These are phyloP conservation scores for Ceratocystis cacaofunesta DNA, from an alignment of 2,329 filamentous ascomycete species.

Conservation along the genomic window DNA sequence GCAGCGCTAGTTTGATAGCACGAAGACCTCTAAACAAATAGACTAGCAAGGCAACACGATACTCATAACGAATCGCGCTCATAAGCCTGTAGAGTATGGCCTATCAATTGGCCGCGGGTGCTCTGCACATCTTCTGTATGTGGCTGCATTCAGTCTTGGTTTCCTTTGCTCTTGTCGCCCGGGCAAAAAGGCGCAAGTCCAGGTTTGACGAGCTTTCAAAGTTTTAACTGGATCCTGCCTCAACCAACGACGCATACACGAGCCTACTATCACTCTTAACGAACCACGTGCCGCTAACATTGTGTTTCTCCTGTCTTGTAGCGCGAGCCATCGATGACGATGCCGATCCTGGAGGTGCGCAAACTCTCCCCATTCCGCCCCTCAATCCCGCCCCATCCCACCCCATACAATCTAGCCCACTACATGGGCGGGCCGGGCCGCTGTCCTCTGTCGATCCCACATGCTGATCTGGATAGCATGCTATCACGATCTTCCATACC, in stretches of 20 bases:
- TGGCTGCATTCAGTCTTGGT: neutral
- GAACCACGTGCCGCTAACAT: conserved; percentile 10
- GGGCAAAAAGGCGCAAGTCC: neutral
- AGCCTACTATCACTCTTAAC: too few relatives aligned
- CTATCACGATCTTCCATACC: neutral
- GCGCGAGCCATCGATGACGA: conserved; percentile 18
- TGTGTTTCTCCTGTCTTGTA: conserved; percentile 4
- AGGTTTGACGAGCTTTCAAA: neutral
- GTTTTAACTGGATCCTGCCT: neutral
- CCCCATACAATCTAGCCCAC: neutral
- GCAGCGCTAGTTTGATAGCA: neutral
- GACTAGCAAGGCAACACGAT: neutral
- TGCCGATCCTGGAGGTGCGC: conserved; percentile 18
- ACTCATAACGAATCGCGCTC: neutral
- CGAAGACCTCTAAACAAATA: neutral
- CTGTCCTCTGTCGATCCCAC: neutral
- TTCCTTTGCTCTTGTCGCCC: neutral
- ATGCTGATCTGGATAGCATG: neutral
- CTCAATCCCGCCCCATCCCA: conserved; percentile 18
- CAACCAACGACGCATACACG: neutral
- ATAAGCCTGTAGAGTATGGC: conserved; percentile 7
- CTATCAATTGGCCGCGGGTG: conserved; percentile 16
- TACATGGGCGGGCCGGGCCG: neutral
- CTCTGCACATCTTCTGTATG: conserved; percentile 18
- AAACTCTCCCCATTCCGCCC: neutral